A percentile compares a stretch with the other conserved stretches of the same genome.
Conservation (phyloP, 108 stramenopile genomes). For the Skeletonema grethae region DNA sequence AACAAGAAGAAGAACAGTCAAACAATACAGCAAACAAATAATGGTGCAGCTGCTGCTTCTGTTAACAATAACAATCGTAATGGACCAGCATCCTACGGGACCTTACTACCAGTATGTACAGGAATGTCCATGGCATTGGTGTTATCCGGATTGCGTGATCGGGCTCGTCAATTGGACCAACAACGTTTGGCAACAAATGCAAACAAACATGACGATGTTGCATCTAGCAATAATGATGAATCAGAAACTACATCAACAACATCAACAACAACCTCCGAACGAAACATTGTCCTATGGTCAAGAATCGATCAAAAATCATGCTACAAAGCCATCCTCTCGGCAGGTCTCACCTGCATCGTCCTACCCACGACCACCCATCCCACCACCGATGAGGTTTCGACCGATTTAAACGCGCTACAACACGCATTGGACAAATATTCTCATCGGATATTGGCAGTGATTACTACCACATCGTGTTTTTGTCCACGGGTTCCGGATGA, state of each 20-base stretch:
- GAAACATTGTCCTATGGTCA: slow-evolving; percentile 85
- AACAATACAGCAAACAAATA: too few relatives aligned
- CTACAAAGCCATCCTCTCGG: slow-evolving; percentile 93
- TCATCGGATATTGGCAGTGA: slow-evolving; percentile 75
- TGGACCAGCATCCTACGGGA: slow-evolving; percentile 69
- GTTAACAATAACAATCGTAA: slow-evolving; percentile 7
- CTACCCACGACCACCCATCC: slow-evolving; percentile 71
- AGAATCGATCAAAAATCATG: slow-evolving; percentile 99
- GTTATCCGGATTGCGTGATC: slow-evolving; percentile 67
- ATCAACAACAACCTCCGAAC: slow-evolving; percentile 3
- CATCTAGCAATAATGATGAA: background rate
- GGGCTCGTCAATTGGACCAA: slow-evolving; percentile 28
- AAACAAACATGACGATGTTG: background rate
- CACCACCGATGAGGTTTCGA: slow-evolving; percentile 85
- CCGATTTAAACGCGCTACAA: slow-evolving; percentile 86
- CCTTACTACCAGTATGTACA: slow-evolving; percentile 93
- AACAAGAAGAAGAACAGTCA: background rate
- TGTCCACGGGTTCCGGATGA: slow-evolving; percentile 96
- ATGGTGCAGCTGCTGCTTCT: too few relatives aligned
- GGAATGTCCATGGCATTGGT: slow-evolving; percentile 92
- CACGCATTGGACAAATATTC: slow-evolving; percentile 52
- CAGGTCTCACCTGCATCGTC: slow-evolving; percentile 90
- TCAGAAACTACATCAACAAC: background rate
- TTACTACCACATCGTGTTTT: slow-evolving; percentile 98
- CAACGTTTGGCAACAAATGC: background rate